These are phyloP conservation scores for Corynascus novoguineensis DNA, from an alignment of 495 filamentous ascomycete genomes.

Conservation along the genomic window DNA sequence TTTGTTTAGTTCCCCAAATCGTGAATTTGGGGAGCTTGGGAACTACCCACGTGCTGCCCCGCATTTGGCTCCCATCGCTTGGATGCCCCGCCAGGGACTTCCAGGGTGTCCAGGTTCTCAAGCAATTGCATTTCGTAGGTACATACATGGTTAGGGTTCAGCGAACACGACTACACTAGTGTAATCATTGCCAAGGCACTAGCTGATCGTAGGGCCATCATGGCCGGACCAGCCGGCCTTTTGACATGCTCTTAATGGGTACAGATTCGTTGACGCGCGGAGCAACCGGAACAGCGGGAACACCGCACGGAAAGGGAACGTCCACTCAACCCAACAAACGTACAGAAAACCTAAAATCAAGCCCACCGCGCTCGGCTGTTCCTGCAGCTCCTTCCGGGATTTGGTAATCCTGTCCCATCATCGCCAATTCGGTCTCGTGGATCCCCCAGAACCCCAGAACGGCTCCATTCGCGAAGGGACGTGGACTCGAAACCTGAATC, in stretches of 20 bases:
- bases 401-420: neutral
- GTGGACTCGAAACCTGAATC: neutral
- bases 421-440: neutral
- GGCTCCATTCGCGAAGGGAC: neutral
- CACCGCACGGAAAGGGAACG: neutral
- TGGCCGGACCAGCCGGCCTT: neutral
- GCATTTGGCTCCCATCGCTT: neutral
- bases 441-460: neutral
- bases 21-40: neutral
- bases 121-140: too few species aligned
- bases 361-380: neutral
- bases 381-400: conserved; percentile 11
- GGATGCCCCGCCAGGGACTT: neutral
- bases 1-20: conserved; percentile 10
- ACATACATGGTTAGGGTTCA: too few species aligned
- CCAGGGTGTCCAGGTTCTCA: too few species aligned
- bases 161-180: neutral
- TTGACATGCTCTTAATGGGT: neutral
- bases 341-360: neutral
- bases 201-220: conserved; percentile 1
- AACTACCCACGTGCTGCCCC: conserved; percentile 14
- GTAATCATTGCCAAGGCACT: neutral
- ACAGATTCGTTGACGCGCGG: neutral
- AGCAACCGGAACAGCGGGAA: neutral
- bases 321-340: neutral